A percentile compares a stretch with the other conserved stretches of the same genome.
phyloP scores from a whole-genome alignment of 1,139 yeast genomes.

The Arxiozyma heterogenica region DNA sequence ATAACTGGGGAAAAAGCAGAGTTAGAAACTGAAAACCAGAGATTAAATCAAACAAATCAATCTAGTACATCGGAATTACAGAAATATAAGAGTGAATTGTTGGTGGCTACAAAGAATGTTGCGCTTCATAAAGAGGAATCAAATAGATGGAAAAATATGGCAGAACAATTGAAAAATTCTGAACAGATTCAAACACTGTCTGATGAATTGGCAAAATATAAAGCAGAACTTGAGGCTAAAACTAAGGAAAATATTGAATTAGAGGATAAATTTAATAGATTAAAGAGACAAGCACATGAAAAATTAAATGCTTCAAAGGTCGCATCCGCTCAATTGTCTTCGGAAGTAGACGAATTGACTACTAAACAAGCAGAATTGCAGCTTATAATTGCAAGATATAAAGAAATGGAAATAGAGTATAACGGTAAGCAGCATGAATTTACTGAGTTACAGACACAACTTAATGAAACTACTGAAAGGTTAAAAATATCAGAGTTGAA shows the following conservation, averaged over 20 bases:
- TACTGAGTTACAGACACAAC: background rate
- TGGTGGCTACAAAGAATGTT: too few relatives aligned
- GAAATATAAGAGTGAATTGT: background rate
- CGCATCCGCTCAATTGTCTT: conserved; percentile 20
- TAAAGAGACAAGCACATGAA: conserved; percentile 31
- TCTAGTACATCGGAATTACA: background rate
- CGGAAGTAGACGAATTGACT: conserved; percentile 20
- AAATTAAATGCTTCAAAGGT: conserved; percentile 33
- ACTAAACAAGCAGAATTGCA: conserved; percentile 6
- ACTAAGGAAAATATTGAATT: conserved; percentile 27
- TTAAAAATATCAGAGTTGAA: conserved; percentile 2
- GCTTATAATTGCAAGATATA: conserved; percentile 16
- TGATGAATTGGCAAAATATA: conserved; percentile 27
- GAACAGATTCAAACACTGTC: conserved; percentile 35
- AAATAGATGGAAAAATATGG: background rate
- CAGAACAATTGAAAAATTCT: conserved; percentile 28
- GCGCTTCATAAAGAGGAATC: background rate
- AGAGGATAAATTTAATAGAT: conserved; percentile 31
- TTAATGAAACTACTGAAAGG: conserved; percentile 9
- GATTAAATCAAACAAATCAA: background rate
- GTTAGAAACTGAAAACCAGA: background rate
- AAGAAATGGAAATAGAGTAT: conserved; percentile 23
- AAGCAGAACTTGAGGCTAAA: conserved; percentile 22
- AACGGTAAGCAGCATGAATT: conserved; percentile 24
- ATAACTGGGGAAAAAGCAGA: background rate